These are phyloP conservation scores for Candida quercuum DNA, from an alignment of 805 yeast species.

Conservation along the genomic window DNA sequence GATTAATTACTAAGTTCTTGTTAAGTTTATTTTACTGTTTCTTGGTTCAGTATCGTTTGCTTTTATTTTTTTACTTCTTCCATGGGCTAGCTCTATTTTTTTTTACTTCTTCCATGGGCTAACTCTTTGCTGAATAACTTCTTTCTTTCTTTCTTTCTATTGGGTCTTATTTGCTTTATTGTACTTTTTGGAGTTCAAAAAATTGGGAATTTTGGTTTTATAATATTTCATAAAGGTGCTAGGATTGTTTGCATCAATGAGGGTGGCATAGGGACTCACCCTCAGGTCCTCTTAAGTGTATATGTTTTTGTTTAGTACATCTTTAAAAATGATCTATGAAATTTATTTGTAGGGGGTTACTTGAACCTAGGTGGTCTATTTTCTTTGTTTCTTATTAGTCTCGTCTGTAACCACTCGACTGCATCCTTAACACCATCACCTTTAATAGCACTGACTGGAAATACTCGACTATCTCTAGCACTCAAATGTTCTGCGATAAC, in stretches of 20 bases:
- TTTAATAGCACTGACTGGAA: slow-evolving; percentile 82
- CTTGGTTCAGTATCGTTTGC: neutral
- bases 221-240: too few species aligned
- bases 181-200: neutral
- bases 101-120: neutral
- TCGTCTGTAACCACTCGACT: slow-evolving; percentile 78
- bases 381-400: slow-evolving; percentile 47
- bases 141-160: neutral
- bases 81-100: neutral
- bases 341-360: slow-evolving; percentile 4
- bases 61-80: neutral
- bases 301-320: neutral
- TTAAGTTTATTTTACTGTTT: neutral
- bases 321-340: neutral
- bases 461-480: slow-evolving; percentile 86
- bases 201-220: too few species aligned
- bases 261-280: too few species aligned
- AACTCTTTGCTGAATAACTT: neutral
- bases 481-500: slow-evolving; percentile 75
- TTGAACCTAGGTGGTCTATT: slow-evolving; percentile 33
- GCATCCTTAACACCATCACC: slow-evolving; percentile 81
- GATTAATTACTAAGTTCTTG: too few species aligned
- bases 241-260: too few species aligned
- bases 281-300: neutral
- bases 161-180: slow-evolving; percentile 2